These are phyloP conservation scores for Adansonia madagascariensis DNA, from an alignment of 441 rosid species.

Conservation along the genomic window DNA sequence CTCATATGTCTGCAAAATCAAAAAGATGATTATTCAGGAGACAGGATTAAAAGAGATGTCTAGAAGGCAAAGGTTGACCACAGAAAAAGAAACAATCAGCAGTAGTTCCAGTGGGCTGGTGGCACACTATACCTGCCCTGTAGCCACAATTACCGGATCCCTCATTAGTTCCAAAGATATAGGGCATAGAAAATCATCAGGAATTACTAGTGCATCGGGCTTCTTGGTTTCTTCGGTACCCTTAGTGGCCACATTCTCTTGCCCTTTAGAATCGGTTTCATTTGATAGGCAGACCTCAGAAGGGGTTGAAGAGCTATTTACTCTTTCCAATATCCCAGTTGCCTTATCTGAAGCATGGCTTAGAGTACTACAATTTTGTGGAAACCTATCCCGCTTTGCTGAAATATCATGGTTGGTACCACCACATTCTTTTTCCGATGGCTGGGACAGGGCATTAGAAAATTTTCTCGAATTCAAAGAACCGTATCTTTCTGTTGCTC, in stretches of 20 bases:
- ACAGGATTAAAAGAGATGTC: constrained; percentile 7
- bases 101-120: neutral
- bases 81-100: neutral
- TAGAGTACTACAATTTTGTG: constrained; percentile 34
- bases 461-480: constrained; percentile 50
- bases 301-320: constrained; percentile 40
- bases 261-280: constrained; percentile 41
- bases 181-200: constrained; percentile 85
- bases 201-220: constrained; percentile 55
- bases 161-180: constrained; percentile 88
- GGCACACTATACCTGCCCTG: constrained; percentile 74
- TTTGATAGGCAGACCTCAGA: constrained; percentile 39
- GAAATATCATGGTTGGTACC: constrained; percentile 40
- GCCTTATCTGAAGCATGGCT: constrained; percentile 33
- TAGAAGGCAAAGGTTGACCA: constrained; percentile 9
- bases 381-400: constrained; percentile 38
- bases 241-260: constrained; percentile 44
- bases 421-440: constrained; percentile 42
- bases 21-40: constrained; percentile 31
- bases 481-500: constrained; percentile 77
- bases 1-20: constrained; percentile 82
- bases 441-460: constrained; percentile 52
- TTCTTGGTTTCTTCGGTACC: constrained; percentile 58
- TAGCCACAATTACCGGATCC: constrained; percentile 89
- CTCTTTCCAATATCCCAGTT: constrained; percentile 31